phyloP scores from a whole-genome alignment of 1,139 yeast genomes.

The Saccharomyces hybrid region DNA sequence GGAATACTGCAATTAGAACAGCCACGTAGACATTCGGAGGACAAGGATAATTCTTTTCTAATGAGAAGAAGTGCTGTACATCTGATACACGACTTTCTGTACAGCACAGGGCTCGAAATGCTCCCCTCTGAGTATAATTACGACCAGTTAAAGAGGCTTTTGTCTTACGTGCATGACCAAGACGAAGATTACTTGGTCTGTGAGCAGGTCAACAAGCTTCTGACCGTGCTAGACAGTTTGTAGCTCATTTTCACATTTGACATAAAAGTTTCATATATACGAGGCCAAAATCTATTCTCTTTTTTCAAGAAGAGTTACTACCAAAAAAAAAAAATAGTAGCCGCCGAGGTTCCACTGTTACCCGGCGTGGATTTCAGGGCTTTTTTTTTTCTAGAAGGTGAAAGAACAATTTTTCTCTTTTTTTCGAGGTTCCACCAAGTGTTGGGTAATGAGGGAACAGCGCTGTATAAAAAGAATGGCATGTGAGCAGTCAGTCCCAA shows the following conservation, averaged over 20 bases:
- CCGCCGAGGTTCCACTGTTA: not conserved
- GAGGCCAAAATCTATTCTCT: not conserved
- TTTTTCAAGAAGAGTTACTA: not conserved
- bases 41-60: slow-evolving; percentile 38
- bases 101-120: slow-evolving; percentile 36
- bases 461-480: not conserved
- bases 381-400: slow-evolving; percentile 14
- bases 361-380: not conserved
- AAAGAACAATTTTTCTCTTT: slow-evolving; percentile 13
- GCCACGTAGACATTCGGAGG: slow-evolving; percentile 10
- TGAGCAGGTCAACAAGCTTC: slow-evolving; percentile 47
- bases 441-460: not conserved
- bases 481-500: not conserved
- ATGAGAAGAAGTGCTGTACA: slow-evolving; percentile 74
- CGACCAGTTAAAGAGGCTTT: slow-evolving; percentile 35
- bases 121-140: slow-evolving; percentile 43
- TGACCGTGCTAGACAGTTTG: slow-evolving; percentile 16
- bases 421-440: slow-evolving; percentile 4
- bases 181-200: slow-evolving; percentile 53
- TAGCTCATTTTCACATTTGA: too few relatives aligned
- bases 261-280: too few relatives aligned
- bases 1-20: slow-evolving; percentile 64
- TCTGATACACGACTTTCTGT: slow-evolving; percentile 55
- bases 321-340: not conserved
- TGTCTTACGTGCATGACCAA: slow-evolving; percentile 41